These are phyloP conservation scores for Graphilbum sp. DNA, from an alignment of 2,329 filamentous ascomycete genomes.

Conservation along the genomic window DNA sequence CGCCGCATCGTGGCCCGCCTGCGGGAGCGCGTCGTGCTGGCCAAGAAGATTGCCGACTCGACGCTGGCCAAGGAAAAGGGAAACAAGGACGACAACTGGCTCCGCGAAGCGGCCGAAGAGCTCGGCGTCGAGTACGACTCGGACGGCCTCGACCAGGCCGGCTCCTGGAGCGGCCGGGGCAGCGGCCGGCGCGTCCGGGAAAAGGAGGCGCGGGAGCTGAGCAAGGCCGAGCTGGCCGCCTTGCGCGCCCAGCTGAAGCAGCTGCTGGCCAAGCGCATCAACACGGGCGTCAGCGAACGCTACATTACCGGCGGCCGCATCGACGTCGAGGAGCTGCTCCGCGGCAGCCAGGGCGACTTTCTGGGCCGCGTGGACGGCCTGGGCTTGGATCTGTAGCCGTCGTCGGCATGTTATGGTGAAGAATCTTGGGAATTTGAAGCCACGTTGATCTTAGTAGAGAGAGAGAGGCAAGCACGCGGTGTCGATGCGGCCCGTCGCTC, in stretches of 20 bases:
- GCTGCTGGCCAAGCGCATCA: conserved; percentile 57
- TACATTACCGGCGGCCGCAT: conserved; percentile 75
- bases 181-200: conserved; percentile 60
- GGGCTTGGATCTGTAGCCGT: conserved; percentile 18
- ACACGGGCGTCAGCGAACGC: conserved; percentile 72
- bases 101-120: conserved; percentile 74
- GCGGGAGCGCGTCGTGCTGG: conserved; percentile 58
- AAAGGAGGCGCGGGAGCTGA: conserved; percentile 47
- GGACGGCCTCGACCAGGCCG: conserved; percentile 59
- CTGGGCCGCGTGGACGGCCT: conserved; percentile 34
- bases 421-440: too few relatives aligned
- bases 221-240: conserved; percentile 56
- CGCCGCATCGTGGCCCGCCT: conserved; percentile 60
- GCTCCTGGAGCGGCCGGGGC: conserved; percentile 50
- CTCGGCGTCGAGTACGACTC: conserved; percentile 87
- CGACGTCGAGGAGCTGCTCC: conserved; percentile 59
- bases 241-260: conserved; percentile 57
- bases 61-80: conserved; percentile 76
- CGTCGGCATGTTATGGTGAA: too few relatives aligned
- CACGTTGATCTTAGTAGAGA: too few relatives aligned
- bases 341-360: conserved; percentile 50
- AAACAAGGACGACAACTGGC: conserved; percentile 67
- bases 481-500: neutral
- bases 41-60: conserved; percentile 78
- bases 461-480: neutral